These are phyloP conservation scores for Hanseniaspora occidentalis DNA, from an alignment of 805 yeast species.

Conservation along the genomic window DNA sequence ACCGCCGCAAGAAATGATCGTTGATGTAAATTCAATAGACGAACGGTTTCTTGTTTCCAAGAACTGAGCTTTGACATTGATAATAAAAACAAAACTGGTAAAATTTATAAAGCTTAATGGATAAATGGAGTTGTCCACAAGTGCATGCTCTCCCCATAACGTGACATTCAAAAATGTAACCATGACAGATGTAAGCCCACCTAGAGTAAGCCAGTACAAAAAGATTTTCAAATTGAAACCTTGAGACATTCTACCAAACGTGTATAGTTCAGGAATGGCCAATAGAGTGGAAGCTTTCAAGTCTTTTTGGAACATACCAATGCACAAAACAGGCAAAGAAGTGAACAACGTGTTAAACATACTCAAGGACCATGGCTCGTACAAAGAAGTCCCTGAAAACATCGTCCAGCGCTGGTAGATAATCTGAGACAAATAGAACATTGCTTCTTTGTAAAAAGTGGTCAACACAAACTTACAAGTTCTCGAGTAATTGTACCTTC, in stretches of 20 bases:
- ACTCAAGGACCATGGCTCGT: slow-evolving; percentile 92
- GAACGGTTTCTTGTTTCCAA: slow-evolving; percentile 71
- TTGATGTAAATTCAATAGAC: slow-evolving; percentile 53
- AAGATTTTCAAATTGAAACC: slow-evolving; percentile 64
- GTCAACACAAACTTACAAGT: slow-evolving; percentile 85
- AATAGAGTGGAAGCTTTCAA: slow-evolving; percentile 75
- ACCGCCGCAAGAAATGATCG: slow-evolving; percentile 65
- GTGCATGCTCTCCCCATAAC: slow-evolving; percentile 59
- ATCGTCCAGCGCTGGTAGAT: slow-evolving; percentile 75
- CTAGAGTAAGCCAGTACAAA: slow-evolving; percentile 65
- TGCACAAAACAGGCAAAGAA: slow-evolving; percentile 76
- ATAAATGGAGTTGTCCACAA: slow-evolving; percentile 62
- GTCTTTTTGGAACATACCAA: slow-evolving; percentile 95
- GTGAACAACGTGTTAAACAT: slow-evolving; percentile 97
- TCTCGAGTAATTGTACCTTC: slow-evolving; percentile 87
- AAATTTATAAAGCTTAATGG: slow-evolving; percentile 72
- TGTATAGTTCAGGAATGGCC: slow-evolving; percentile 84
- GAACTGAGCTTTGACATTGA: slow-evolving; percentile 68
- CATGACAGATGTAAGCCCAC: slow-evolving; percentile 58
- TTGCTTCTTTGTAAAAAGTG: slow-evolving; percentile 87
- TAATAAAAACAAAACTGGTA: slow-evolving; percentile 57
- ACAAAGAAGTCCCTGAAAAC: slow-evolving; percentile 86
- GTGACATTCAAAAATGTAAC: slow-evolving; percentile 55
- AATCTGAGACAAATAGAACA: slow-evolving; percentile 82
- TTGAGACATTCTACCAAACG: slow-evolving; percentile 60